Base-by-base conservation (phyloP, 192 early-diverging fungal genomes). In the Rhizoclosmatium globosum region DNA sequence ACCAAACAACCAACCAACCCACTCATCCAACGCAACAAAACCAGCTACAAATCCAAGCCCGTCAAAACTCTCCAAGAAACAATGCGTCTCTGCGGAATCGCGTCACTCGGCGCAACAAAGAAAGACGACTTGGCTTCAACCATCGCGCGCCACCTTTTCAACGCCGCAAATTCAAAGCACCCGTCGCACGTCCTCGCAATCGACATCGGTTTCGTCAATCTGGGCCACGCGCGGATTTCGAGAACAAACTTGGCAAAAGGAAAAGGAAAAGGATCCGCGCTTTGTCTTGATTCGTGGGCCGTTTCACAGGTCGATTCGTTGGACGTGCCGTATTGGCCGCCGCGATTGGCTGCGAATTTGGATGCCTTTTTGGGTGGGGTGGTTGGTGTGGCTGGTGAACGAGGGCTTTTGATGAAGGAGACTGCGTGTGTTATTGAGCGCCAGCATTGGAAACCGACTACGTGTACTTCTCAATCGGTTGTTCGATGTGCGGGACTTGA, bases 401-500 rank as follows among this genome's bases (percentile, higher is more conserved):
- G 31, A 59, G 9, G 21, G 17, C 38, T 64, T 23, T 43, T 13
- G 15, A 46, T 68, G 46, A 9, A 62, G 38, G 66, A 68, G 19
- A 13, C 65, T 39, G 3, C 13, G 7, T 11, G 23, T 43, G 73
- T 75, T 3, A 47, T 78, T 19, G 77, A 78, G 58, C 66, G 59
- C 4, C 77, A 78, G 68, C 57, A 50, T 9, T 78, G 66, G 66
- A 23, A 48, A 11, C 68, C 58, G 13, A 57, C 19, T 6, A 78
- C 68, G 3, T 50, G 39, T 13, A 43, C 50, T 19, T 56, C 77
- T 23, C 21, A 46, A 38, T 42, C 77, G 11, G 23, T 78, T 23
- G 31, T 78, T 19, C 66, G 77, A 7, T 78, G 77, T 56, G 58
- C 68, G 3, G 65, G 67, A 17, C 41, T 78, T 4, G 77, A 78